Evolutionary conservation across 306 rosid species (phyloP).

Genomic region (Fragaria ananassa): DNA sequence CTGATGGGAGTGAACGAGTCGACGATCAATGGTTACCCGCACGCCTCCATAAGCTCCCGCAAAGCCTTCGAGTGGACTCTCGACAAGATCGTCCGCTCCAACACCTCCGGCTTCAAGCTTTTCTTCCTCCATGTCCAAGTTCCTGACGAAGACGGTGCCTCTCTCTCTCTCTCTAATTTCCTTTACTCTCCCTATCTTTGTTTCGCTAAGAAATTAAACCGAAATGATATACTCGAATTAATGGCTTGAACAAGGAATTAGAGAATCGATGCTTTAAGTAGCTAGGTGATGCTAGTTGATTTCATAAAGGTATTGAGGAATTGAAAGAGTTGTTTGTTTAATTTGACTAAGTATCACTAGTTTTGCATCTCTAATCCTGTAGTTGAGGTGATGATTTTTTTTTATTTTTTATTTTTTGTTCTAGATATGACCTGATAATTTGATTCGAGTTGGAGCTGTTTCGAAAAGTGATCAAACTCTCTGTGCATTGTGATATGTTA

Average conservation of each 20-base stretch:
- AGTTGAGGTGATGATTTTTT: neutral
- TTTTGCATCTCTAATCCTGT: neutral
- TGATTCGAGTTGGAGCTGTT: neutral
- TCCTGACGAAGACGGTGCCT: conserved; percentile 82
- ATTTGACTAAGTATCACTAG: neutral
- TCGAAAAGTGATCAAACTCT: neutral
- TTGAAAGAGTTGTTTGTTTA: too few relatives aligned
- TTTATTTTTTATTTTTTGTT: neutral
- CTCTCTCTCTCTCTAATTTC: conserved; percentile 20
- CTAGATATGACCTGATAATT: neutral
- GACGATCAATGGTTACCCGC: conserved; percentile 77
- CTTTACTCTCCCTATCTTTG: conserved; percentile 9
- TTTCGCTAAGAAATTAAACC: conserved; percentile 17
- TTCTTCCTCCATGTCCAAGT: conserved; percentile 86
- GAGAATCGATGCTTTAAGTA: neutral
- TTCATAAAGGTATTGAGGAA: neutral
- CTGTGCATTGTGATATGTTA: neutral
- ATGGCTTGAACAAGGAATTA: neutral
- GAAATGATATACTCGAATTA: too few relatives aligned
- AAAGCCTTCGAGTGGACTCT: conserved; percentile 91
- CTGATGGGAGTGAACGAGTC: conserved; percentile 89
- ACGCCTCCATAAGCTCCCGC: conserved; percentile 83
- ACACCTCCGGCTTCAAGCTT: conserved; percentile 57
- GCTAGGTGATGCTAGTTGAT: neutral
- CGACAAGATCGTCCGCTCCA: conserved; percentile 70